Conservation (phyloP, 108 stramenopile species). For the Nitzschia putrida region DNA sequence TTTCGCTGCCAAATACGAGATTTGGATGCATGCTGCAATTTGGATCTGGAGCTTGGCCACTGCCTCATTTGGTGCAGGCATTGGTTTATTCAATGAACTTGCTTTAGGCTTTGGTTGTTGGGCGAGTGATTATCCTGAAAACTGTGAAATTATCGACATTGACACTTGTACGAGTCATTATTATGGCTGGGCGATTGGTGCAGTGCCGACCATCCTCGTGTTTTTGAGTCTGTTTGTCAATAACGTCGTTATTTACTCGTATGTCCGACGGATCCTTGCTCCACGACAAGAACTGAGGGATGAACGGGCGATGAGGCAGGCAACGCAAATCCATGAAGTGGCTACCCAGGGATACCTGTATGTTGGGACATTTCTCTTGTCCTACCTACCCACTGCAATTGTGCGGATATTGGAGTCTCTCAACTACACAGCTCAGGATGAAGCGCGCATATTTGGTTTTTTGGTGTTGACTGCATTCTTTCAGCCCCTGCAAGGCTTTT, state of each 20-base stretch:
- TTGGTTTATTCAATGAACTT: background rate
- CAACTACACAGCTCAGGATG: background rate
- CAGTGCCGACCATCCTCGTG: background rate
- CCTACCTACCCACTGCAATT: background rate
- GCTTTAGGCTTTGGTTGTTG: background rate
- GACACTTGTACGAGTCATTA: background rate
- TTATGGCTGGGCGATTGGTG: background rate
- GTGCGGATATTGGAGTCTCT: background rate
- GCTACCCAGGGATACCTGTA: background rate
- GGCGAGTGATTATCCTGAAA: background rate
- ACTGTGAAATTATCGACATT: background rate
- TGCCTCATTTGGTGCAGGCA: background rate
- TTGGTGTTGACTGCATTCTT: conserved; percentile 21
- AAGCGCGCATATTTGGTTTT: background rate
- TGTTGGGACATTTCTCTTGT: background rate
- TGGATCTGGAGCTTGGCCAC: background rate
- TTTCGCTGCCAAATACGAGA: conserved; percentile 6
- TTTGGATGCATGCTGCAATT: background rate
- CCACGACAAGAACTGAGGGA: background rate
- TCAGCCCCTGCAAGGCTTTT: conserved; percentile 52
- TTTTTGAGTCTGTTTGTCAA: background rate
- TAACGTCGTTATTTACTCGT: background rate
- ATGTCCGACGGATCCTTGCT: background rate
- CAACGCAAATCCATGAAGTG: background rate
- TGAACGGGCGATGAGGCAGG: background rate